phyloP scores from a whole-genome alignment of 2,329 filamentous ascomycete genomes.

The Ceratocystis destructans region DNA sequence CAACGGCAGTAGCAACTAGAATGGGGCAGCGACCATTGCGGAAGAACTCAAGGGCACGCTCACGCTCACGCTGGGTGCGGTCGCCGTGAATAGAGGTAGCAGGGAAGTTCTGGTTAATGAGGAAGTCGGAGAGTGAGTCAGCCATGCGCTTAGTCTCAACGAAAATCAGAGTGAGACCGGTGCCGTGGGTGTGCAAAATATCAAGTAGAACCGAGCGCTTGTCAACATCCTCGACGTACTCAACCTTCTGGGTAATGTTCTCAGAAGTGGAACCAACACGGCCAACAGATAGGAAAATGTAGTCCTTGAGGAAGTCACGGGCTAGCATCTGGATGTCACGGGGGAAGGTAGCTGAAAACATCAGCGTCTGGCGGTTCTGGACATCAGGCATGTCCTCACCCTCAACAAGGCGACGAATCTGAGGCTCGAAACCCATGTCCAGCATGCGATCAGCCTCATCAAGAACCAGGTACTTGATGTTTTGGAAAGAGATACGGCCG shows the following conservation, averaged over 20 bases:
- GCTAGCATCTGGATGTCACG: constrained; percentile 99
- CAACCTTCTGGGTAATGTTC: constrained; percentile 98
- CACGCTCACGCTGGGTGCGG: constrained; percentile 96
- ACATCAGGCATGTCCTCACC: constrained; percentile 93
- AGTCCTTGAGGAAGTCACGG: constrained; percentile 96
- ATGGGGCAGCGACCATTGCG: constrained; percentile 90
- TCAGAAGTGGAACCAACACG: constrained; percentile 99
- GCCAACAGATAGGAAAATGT: constrained; percentile 96
- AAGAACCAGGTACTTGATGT: constrained; percentile 98
- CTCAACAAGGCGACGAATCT: constrained; percentile 97
- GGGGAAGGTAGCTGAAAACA: constrained; percentile 99
- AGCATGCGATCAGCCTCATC: constrained; percentile 99
- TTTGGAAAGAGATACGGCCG: constrained; percentile 90
- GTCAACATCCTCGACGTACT: constrained; percentile 92
- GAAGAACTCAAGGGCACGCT: constrained; percentile 96
- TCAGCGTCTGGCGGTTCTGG: constrained; percentile 82
- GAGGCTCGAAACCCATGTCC: constrained; percentile 99
- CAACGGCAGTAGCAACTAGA: constrained; percentile 90
- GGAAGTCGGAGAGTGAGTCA: constrained; percentile 90
- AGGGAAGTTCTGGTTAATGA: constrained; percentile 97
- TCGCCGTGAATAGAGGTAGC: constrained; percentile 98
- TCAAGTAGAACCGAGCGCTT: constrained; percentile 97
- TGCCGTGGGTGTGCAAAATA: constrained; percentile 83
- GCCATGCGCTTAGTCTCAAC: constrained; percentile 99
- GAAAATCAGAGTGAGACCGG: constrained; percentile 87